phyloP scores from a whole-genome alignment of 768 basidiomycete species.

The Boletus fagicola region DNA sequence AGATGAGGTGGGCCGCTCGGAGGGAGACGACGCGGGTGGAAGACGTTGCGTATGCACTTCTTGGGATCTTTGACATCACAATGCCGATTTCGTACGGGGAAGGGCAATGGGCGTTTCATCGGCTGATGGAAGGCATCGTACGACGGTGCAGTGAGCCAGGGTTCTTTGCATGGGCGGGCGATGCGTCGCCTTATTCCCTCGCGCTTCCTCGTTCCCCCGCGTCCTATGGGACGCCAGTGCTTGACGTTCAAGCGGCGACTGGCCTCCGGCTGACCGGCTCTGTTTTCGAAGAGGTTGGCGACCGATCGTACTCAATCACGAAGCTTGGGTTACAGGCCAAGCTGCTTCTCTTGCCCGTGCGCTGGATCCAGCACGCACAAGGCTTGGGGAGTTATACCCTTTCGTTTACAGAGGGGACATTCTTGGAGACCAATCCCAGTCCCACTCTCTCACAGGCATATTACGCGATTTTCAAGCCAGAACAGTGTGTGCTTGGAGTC shows the following conservation, averaged over 20 bases:
- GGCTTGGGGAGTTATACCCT: conserved; percentile 9
- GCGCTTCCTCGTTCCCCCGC: conserved; percentile 9
- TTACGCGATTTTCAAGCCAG: conserved; percentile 17
- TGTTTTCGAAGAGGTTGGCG: conserved; percentile 16
- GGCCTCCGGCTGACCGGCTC: conserved; percentile 14
- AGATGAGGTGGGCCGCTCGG: conserved; percentile 16
- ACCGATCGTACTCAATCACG: conserved; percentile 16
- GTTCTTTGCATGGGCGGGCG: conserved; percentile 19
- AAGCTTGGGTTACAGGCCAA: conserved; percentile 14
- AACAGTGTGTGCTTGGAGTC: conserved; percentile 15
- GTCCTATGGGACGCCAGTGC: conserved; percentile 4
- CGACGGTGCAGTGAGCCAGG: conserved; percentile 12
- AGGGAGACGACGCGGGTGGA: conserved; percentile 12
- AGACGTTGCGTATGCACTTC: conserved; percentile 11
- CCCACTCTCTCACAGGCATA: conserved; percentile 15
- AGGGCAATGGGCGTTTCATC: conserved; percentile 14
- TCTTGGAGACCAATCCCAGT: conserved; percentile 6
- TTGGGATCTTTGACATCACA: conserved; percentile 17
- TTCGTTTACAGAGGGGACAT: conserved; percentile 12
- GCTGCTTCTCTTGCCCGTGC: conserved; percentile 11
- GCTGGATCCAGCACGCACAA: conserved; percentile 3
- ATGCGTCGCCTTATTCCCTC: conserved; percentile 11
- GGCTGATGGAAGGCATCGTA: conserved; percentile 7
- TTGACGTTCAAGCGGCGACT: not conserved
- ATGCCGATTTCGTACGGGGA: conserved; percentile 18